Conservation (phyloP, 1,284 basidiomycete genomes). For the Microbotryum intermedium region DNA sequence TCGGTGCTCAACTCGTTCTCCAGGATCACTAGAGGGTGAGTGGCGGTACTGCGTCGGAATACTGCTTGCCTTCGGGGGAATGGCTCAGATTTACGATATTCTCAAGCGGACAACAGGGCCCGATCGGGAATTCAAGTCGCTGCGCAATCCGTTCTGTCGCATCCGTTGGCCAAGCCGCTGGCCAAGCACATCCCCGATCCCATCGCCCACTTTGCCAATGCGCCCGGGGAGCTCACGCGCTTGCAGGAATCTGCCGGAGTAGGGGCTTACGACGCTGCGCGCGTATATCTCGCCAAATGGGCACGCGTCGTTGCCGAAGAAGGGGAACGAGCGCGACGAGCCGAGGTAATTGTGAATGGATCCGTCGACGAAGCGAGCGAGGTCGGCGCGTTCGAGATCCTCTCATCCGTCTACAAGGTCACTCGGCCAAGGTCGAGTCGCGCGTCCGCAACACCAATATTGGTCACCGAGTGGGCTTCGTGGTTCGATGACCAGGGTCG, state of each 20-base stretch:
- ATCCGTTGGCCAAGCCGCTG: slow-evolving; percentile 86
- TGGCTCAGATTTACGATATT: not conserved
- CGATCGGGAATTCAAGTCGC: slow-evolving; percentile 61
- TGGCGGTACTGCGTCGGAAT: too few relatives aligned
- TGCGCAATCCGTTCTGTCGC: slow-evolving; percentile 82
- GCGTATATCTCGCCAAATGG: slow-evolving; percentile 95
- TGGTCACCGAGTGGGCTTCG: slow-evolving; percentile 56
- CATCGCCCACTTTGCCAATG: slow-evolving; percentile 70
- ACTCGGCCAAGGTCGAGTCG: slow-evolving; percentile 33
- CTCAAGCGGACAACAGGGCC: slow-evolving; percentile 2
- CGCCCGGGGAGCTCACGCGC: slow-evolving; percentile 23
- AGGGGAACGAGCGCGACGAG: slow-evolving; percentile 70
- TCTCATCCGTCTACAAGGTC: slow-evolving; percentile 40
- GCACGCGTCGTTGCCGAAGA: slow-evolving; percentile 92
- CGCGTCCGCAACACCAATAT: slow-evolving; percentile 50
- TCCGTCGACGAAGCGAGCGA: slow-evolving; percentile 56
- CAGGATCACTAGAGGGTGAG: slow-evolving; percentile 32
- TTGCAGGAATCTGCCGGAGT: slow-evolving; percentile 65
- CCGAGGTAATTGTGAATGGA: slow-evolving; percentile 48
- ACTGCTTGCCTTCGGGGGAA: not conserved
- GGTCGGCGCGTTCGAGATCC: slow-evolving; percentile 79
- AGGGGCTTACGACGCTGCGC: slow-evolving; percentile 74
- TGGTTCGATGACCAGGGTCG: slow-evolving; percentile 63
- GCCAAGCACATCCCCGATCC: slow-evolving; percentile 88
- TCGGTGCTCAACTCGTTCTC: slow-evolving; percentile 34